A percentile compares a stretch with the other conserved stretches of the same genome.
Conservation (phyloP, 83 land plant genomes). For the Picea engelmannii region DNA sequence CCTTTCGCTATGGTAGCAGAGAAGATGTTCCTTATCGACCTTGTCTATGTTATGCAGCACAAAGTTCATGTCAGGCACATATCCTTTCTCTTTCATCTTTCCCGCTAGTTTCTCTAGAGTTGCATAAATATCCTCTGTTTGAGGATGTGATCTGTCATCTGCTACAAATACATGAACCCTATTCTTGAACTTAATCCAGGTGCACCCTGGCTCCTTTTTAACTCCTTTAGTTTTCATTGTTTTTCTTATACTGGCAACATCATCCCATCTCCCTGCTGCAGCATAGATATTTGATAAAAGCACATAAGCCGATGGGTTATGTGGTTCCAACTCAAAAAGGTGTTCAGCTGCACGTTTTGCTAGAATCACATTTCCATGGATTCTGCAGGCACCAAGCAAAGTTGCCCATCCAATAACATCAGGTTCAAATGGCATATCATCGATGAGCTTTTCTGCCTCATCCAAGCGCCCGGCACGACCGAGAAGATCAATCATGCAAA, state of each 20-base stretch:
- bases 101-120: background rate
- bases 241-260: background rate
- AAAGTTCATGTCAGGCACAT: background rate
- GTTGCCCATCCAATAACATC: background rate
- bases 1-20: constrained; percentile 15
- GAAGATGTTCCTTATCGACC: background rate
- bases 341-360: constrained; percentile 4
- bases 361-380: background rate
- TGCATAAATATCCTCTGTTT: background rate
- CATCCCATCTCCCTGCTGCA: background rate
- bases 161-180: constrained; percentile 10
- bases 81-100: background rate
- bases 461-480: background rate
- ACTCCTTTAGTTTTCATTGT: background rate
- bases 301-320: background rate
- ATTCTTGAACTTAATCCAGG: constrained; percentile 5
- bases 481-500: background rate
- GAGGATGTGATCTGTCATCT: constrained; percentile 10
- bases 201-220: constrained; percentile 8
- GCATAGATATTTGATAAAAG: background rate
- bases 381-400: background rate
- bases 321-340: background rate
- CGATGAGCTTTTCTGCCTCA: background rate
- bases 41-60: constrained; percentile 6
- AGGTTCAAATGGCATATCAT: background rate